Evolutionary conservation across 139 green algal species (phyloP), one percentile per base, ranked within the genome.

Genomic region (Trebouxia sp.): DNA sequence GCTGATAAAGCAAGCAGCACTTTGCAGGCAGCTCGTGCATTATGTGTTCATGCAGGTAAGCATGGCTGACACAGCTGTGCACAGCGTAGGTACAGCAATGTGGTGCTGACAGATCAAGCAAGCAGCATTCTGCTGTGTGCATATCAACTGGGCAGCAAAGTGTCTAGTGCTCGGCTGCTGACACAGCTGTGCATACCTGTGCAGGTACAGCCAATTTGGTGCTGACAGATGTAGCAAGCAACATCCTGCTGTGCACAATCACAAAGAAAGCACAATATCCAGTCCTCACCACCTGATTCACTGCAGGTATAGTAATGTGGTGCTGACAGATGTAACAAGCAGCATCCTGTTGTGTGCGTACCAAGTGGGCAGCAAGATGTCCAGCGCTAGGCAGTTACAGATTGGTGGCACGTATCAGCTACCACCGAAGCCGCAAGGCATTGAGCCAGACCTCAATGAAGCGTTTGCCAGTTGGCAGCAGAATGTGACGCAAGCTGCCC

Each of bases 341-440:
- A 69, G 48, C 0, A 89, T 91, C 15, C 30, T 91, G 39, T 56
- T 86, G 5, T 90, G 86, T 38, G 90, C 76, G 0, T 80, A 90
- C 43, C 92, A 96, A 83, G 83, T 88, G 12, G 11, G 93, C 53
- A 80, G 70, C 15, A 83, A 85, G 43, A 90, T 90, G 90, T 94
- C 88, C 22, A 93, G 87, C 42, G 45, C 94, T 47, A 83, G 94
- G 15, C 85, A 90, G 82, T 79, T 97, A 39, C 90, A 94, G 82
- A 85, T 17, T 14, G 93, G 93, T 8, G 66, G 85, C 6, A 56
- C 47, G 17, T 97, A 96, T 78, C 47, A 80, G 6, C 83, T 88
- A 14, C 93, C 93, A 3, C 93, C 93, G 0, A 28, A 67, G 20
- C 42, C 72, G 79, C 88, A 6, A 55, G 93, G 93, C 56, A 69